Conservation (phyloP, 805 yeast species). For the Danielia reshetovae region DNA sequence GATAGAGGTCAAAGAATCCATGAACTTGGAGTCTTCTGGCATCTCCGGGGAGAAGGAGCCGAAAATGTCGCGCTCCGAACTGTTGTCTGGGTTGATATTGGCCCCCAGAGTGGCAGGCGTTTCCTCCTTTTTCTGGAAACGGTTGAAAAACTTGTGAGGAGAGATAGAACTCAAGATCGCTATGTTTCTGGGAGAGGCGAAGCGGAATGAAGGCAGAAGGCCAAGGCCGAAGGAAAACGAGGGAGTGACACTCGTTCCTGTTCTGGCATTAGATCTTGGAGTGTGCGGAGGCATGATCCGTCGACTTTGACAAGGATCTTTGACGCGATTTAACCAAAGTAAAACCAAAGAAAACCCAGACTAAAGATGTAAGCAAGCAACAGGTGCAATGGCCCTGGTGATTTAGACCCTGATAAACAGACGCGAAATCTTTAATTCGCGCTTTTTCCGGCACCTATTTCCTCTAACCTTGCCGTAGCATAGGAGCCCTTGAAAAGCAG, state of each 20-base stretch:
- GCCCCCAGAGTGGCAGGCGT: conserved; percentile 1
- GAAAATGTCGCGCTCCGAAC: conserved; percentile 10
- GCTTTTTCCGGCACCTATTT: neutral
- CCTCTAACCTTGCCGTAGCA: neutral
- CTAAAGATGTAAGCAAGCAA: too few relatives aligned
- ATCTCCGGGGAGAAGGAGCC: conserved; percentile 15
- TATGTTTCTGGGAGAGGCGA: conserved; percentile 30
- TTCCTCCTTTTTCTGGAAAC: conserved; percentile 18
- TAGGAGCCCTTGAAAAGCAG: neutral
- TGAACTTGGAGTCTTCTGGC: conserved; percentile 13
- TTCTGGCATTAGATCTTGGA: conserved; percentile 9
- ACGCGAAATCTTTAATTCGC: conserved; percentile 1
- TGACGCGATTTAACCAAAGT: too few relatives aligned
- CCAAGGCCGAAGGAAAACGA: conserved; percentile 37
- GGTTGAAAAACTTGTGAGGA: conserved; percentile 30
- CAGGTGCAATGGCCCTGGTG: too few relatives aligned
- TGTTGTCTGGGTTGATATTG: conserved; percentile 7
- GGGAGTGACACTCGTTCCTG: conserved; percentile 20
- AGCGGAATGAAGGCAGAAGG: conserved; percentile 42
- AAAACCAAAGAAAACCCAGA: too few relatives aligned
- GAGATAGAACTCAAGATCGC: conserved; percentile 26
- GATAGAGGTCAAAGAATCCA: conserved; percentile 12
- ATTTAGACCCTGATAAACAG: conserved; percentile 2
- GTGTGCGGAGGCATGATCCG: conserved; percentile 13
- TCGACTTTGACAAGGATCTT: too few relatives aligned